Base-by-base conservation (phyloP, 768 basidiomycete genomes). In the Zangia roseola region DNA sequence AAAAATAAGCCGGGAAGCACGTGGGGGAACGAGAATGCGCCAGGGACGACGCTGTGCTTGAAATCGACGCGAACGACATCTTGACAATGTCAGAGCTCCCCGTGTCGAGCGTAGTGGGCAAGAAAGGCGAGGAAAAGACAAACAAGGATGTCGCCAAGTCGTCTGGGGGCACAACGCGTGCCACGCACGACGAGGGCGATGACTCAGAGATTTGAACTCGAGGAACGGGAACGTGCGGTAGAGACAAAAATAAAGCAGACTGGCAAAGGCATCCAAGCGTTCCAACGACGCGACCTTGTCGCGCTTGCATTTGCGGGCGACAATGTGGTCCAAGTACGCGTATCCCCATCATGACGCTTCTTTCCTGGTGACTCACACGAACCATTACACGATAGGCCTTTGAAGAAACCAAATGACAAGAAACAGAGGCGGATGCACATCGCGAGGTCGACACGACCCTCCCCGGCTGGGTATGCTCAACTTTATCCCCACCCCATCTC, bases 301-400 rank as follows among this genome's bases (percentile, higher is more conserved):
- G 90, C 94, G 1, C 83, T 84, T 46, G 97, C 97, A 0, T 99
- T 99, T 72, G 95, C 94, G 2, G 94, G 93, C 3, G 97, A 99
- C 67, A 91, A 98, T 55, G 95, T 98, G 28, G 84, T 97, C 6
- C 84, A 88, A 70, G 92, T 92, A 59, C 28, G 83, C 62, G 24
- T 26, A 7, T 1, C 13, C 17, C 8, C 17, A 6, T 2, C 6
- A 10, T 12, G n/a, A n/a, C n/a, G n/a, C n/a, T n/a, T n/a, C 4
- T 4, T 3, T 5, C 19, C 6, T 1, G 16, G 13, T 10, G 4
- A 30, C 38, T 36, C 41, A 23, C 43, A 23, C 47, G 42, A 21
- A n/a, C n/a, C n/a, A n/a, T n/a, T n/a, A n/a, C 57, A 34, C 21
- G 34, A 21, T 39, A 94, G 91, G 86, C 88, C 46, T 99, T 99